Conservation (phyloP, 306 rosid species). For the Sicyos edulis region DNA sequence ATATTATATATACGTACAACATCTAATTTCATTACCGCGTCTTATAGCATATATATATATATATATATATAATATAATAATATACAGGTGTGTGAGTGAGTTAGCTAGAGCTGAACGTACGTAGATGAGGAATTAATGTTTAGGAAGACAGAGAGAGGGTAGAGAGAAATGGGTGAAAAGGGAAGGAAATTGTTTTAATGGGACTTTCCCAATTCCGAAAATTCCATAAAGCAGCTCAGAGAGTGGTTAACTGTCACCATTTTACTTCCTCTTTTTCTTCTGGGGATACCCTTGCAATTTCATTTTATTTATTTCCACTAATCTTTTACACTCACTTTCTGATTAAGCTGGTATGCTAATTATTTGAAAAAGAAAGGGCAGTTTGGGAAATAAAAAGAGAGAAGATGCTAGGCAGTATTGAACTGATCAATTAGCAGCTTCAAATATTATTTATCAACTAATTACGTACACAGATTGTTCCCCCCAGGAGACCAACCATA, state of each 20-base stretch:
- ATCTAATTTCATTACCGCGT: no score
- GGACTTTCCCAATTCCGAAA: slow-evolving; percentile 12
- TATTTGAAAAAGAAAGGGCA: neutral
- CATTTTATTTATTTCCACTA: no score
- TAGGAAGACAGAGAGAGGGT: neutral
- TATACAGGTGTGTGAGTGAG: no score
- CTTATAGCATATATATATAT: no score
- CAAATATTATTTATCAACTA: neutral
- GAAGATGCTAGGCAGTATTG: no score
- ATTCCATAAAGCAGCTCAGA: slow-evolving; percentile 12
- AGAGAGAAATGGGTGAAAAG: neutral
- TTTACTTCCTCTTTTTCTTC: neutral
- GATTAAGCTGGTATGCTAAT: no score
- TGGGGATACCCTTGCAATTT: neutral
- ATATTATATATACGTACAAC: no score
- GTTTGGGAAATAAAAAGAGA: neutral
- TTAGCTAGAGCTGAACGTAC: no score
- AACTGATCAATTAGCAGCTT: no score
- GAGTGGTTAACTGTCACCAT: slow-evolving; percentile 14
- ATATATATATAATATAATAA: no score
- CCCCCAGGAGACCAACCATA: neutral
- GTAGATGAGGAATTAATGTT: neutral
- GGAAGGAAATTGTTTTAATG: neutral
- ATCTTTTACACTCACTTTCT: no score
- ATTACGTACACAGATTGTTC: neutral